These are phyloP conservation scores for Rhizophagus prolifer DNA, from an alignment of 192 early-diverging fungal species.

Conservation along the genomic window DNA sequence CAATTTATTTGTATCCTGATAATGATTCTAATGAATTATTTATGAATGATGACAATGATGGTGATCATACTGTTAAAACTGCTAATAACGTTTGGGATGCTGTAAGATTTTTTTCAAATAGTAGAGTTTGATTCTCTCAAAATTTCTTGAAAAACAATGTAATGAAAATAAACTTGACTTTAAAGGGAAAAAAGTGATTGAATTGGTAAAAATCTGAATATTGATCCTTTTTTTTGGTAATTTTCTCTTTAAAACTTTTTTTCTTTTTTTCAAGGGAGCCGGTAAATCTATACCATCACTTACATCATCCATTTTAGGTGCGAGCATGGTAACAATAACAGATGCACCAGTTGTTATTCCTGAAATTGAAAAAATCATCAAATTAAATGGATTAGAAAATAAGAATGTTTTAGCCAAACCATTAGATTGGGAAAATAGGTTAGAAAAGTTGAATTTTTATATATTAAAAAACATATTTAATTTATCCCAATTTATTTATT, in stretches of 20 bases:
- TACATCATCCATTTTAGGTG: slow-evolving; percentile 14
- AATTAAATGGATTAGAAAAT: slow-evolving; percentile 8
- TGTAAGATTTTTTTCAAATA: background rate
- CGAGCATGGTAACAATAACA: slow-evolving; percentile 16
- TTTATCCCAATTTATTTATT: no score
- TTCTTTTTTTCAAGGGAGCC: slow-evolving; percentile 3
- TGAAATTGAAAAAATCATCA: slow-evolving; percentile 19
- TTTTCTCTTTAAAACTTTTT: background rate
- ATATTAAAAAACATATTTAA: background rate
- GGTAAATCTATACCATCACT: slow-evolving; percentile 28
- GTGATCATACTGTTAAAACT: slow-evolving; percentile 27
- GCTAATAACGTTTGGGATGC: slow-evolving; percentile 23
- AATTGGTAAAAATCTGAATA: slow-evolving; percentile 6
- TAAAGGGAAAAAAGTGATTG: slow-evolving; percentile 21
- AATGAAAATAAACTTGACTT: slow-evolving; percentile 1
- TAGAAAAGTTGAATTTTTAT: background rate
- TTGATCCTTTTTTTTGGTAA: background rate
- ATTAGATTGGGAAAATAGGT: slow-evolving; percentile 23
- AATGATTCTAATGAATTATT: background rate
- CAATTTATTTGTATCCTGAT: slow-evolving; percentile 8
- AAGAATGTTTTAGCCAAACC: slow-evolving; percentile 13
- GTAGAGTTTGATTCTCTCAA: slow-evolving; percentile 27
- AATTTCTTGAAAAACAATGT: slow-evolving; percentile 29
- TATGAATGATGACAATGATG: slow-evolving; percentile 2
- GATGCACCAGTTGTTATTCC: slow-evolving; percentile 22